Evolutionary conservation across 768 basidiomycete species (phyloP).

Genomic region (Myochromella boudieri): DNA sequence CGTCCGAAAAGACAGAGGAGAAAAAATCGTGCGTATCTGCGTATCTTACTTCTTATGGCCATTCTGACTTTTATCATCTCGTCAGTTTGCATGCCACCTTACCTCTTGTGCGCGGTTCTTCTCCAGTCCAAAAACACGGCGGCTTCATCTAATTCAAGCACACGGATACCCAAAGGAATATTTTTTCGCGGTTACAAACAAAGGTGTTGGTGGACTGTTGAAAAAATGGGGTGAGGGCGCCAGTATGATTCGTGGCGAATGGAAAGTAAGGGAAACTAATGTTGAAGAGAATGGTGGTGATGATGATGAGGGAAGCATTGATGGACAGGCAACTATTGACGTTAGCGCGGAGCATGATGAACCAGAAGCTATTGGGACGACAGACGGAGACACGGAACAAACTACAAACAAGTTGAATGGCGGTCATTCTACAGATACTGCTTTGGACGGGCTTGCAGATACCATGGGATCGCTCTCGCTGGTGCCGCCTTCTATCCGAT

Average conservation of each 20-base stretch:
- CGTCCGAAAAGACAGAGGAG: constrained; percentile 73
- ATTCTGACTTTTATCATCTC: neutral
- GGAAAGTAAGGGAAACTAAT: constrained; percentile 48
- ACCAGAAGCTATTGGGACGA: neutral
- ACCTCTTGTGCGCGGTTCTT: constrained; percentile 59
- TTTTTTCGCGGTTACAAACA: constrained; percentile 91
- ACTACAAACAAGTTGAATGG: constrained; percentile 9
- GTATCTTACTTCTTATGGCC: too few species aligned
- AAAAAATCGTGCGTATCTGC: constrained; percentile 69
- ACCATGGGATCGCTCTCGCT: constrained; percentile 50
- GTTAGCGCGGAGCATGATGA: constrained; percentile 19
- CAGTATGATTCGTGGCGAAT: constrained; percentile 71
- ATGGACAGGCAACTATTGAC: constrained; percentile 13
- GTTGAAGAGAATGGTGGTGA: constrained; percentile 26
- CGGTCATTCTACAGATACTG: constrained; percentile 16
- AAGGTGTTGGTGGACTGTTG: constrained; percentile 80
- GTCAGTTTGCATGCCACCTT: constrained; percentile 79
- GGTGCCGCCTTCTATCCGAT: constrained; percentile 68
- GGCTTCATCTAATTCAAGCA: constrained; percentile 78
- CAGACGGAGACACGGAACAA: neutral
- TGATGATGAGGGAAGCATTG: constrained; percentile 26
- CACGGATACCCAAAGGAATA: constrained; percentile 88
- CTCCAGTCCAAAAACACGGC: constrained; percentile 68
- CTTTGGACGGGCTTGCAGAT: constrained; percentile 49
- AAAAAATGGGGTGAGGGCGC: constrained; percentile 84